Base-by-base conservation (phyloP, 345 rosid genomes). In the Arabis hirsuta region DNA sequence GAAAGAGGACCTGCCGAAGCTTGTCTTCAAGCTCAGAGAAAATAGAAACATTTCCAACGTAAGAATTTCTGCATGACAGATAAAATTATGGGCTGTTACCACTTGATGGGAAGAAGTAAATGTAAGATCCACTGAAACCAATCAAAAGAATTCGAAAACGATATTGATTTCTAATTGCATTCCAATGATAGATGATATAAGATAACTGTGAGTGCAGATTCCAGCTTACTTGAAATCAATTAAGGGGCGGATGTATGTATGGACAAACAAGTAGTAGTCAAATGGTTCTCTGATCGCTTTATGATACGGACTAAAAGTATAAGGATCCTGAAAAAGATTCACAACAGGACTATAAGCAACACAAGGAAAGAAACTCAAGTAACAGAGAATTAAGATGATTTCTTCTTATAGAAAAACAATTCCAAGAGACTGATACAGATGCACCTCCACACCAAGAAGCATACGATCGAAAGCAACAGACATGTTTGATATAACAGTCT, bases 201-300 rank as follows among this genome's bases (percentile, higher is more conserved):
- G 16, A 16, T 16, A 16, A 16, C 16, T 16, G 16, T 16, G 54
- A 12, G 24, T 59, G 34, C 68, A 59, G n/a, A 54, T 27, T 41
- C 56, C 54, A 14, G 70, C 92, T 84, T 73, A 94, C 98, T 83
- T 80, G 84, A 91, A 95, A 84, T 91, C 90, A 78, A 88, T 65
- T 67, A 95, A 76, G 54, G 96, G 96, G 29, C 96, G 87, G 53
- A 95, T 84, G 76, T 89, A 95, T 54, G 89, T 95, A 79, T 95
- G 97, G 72, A 93, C 99, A 85, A 95, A 87, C 79, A 81, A 76
- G 78, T 84, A 95, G 81, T 95, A 95, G 85, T 95, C 99, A 78
- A 91, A 89, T 54, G 99, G 99, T 78, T 89, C 87, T 71, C 96
- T 79, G 77, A 88, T 16, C 62, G 96, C 96, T 82, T 88, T 85